These are phyloP conservation scores for Solanum arcanum DNA, from an alignment of 257 asterid species.

Conservation along the genomic window DNA sequence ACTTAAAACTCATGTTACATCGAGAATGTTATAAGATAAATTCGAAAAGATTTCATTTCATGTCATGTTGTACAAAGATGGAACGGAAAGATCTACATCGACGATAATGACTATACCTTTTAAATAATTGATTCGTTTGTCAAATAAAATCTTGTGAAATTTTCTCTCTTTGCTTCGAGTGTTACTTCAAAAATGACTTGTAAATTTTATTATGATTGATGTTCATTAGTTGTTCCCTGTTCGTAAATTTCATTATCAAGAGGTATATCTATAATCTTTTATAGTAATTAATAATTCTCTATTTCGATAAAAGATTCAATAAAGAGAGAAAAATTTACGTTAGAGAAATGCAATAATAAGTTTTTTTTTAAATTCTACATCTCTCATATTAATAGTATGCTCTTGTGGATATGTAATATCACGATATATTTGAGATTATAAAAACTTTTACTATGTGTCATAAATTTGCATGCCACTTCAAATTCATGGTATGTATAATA, in stretches of 20 bases:
- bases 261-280: not conserved
- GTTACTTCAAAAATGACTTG: not conserved
- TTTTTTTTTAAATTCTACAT: not conserved
- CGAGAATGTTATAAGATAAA: not conserved
- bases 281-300: not conserved
- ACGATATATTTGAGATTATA: not conserved
- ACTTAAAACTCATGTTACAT: not conserved
- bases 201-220: not conserved
- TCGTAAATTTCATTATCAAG: not conserved
- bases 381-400: not conserved
- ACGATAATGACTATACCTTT: not conserved
- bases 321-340: no score
- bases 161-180: not conserved
- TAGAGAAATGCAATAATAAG: not conserved
- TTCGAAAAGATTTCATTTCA: not conserved
- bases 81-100: rapidly evolving
- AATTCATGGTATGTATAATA: not conserved
- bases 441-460: not conserved
- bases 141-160: not conserved
- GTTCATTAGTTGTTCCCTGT: not conserved
- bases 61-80: not conserved
- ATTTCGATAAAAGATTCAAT: not conserved
- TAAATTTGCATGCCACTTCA: not conserved
- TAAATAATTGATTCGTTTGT: not conserved
- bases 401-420: not conserved